Base-by-base conservation (phyloP, 495 filamentous ascomycete species). In the Zalerion maritima region DNA sequence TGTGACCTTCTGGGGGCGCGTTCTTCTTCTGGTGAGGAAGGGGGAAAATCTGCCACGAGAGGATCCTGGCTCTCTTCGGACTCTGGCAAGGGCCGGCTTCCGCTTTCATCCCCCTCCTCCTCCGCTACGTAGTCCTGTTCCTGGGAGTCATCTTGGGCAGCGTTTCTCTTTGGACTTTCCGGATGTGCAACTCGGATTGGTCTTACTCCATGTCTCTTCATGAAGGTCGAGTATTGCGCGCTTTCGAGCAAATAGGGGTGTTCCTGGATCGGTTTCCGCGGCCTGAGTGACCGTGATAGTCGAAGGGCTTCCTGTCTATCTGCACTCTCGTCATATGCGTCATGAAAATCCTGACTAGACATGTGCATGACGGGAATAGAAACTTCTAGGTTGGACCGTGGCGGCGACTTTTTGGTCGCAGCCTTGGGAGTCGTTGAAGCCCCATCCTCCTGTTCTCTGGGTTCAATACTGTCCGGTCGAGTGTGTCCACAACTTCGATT, bases 231-330 rank as follows among this genome's bases (percentile, higher is more conserved):
- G 43, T 83, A 81, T 32, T 68, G 67, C n/a, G 64, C 75, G 39
- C 64, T 64, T 40, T 85, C 79, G 4, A 78, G 41, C 2, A 68
- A 46, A 44, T 82, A 85, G 0, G 79, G 79, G 38, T 81, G 75
- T 28, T 81, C 49, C 42, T 86, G 80, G 18, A 81, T 81, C 2
- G 77, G 69, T 31, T 80, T 82, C 31, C 80, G 62, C 14, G 76
- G 66, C 17, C 80, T 64, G 10, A 86, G 49, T 16, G 57, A 67
- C 11, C 64, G 53, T 35, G 50, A 53, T 11, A 42, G 14, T 17
- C 41, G 47, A 10, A 37, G 18, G 5, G 28, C 26, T 6, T 39
- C 36, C n/a, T 45, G 42, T 5, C 41, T 35, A 11, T 32, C 19
- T 10, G 29, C 11, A 8, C 42, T 41, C 6, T 50, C 40, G 5